Percentiles rank a stretch among this genome's conserved stretches.
Conservation (phyloP, 2,329 filamentous ascomycete genomes). For the Trichoderma sp. region DNA sequence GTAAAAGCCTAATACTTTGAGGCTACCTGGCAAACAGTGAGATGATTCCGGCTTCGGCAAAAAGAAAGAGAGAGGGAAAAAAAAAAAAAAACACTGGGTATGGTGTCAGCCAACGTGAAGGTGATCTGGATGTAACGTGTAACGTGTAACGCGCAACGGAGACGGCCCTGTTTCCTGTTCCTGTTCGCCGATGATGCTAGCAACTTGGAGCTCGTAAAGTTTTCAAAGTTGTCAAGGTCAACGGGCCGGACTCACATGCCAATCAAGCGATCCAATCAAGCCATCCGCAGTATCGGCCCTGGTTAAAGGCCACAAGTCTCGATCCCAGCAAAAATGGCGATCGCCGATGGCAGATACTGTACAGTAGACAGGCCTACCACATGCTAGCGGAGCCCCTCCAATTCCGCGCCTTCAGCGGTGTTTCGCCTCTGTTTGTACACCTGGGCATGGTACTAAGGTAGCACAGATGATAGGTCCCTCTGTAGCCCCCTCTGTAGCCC, state of each 20-base stretch:
- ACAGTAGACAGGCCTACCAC: slow-evolving; percentile 1
- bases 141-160: not conserved
- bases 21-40: not conserved
- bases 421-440: not conserved
- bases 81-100: not conserved
- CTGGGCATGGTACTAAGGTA: no score
- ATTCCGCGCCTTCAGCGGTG: not conserved
- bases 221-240: not conserved
- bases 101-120: not conserved
- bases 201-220: not conserved
- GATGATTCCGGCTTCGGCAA: not conserved
- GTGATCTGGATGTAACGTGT: not conserved
- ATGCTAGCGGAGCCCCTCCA: not conserved
- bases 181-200: not conserved
- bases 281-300: not conserved
- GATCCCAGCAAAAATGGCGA: not conserved
- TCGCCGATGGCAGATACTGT: not conserved
- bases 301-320: no score
- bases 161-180: not conserved
- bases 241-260: slow-evolving; percentile 1
- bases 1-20: not conserved
- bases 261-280: not conserved
- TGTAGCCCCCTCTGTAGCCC: no score
- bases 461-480: no score
- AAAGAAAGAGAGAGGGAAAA: no score